These are phyloP conservation scores for Sugiyamaella xylanicola DNA, from an alignment of 1,139 yeast genomes.

Conservation along the genomic window DNA sequence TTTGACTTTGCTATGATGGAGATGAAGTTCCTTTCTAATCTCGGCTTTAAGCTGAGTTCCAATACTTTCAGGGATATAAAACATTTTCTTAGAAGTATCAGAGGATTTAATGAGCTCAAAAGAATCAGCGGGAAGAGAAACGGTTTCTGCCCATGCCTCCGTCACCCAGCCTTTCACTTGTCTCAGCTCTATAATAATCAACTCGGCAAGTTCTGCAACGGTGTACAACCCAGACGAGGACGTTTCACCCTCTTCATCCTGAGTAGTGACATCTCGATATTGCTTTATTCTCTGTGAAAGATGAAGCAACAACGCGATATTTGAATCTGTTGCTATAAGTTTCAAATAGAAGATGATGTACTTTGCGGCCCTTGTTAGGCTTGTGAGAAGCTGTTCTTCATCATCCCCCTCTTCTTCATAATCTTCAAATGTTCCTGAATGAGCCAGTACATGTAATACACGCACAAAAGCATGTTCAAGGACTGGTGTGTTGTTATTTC, in stretches of 20 bases:
- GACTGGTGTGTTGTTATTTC: conserved; percentile 39
- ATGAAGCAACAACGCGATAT: conserved; percentile 72
- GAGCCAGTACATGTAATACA: conserved; percentile 69
- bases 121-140: conserved; percentile 65
- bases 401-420: conserved; percentile 24
- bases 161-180: conserved; percentile 66
- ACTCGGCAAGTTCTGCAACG: conserved; percentile 73
- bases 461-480: conserved; percentile 69
- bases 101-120: conserved; percentile 57
- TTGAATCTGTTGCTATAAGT: conserved; percentile 63
- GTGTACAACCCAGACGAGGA: conserved; percentile 53
- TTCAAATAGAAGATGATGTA: conserved; percentile 64
- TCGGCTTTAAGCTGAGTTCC: conserved; percentile 26
- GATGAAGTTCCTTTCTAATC: conserved; percentile 10
- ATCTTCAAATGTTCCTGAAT: conserved; percentile 60
- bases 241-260: conserved; percentile 34
- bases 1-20: conserved; percentile 9
- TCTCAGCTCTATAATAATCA: conserved; percentile 60
- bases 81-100: conserved; percentile 34
- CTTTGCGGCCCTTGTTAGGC: conserved; percentile 35
- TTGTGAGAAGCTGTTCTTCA: conserved; percentile 12
- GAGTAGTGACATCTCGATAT: conserved; percentile 57
- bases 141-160: conserved; percentile 79
- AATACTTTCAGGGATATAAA: conserved; percentile 51
- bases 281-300: conserved; percentile 80